These are phyloP conservation scores for Cladosporium sp. DNA, from an alignment of 2,329 filamentous ascomycete species.

Conservation along the genomic window DNA sequence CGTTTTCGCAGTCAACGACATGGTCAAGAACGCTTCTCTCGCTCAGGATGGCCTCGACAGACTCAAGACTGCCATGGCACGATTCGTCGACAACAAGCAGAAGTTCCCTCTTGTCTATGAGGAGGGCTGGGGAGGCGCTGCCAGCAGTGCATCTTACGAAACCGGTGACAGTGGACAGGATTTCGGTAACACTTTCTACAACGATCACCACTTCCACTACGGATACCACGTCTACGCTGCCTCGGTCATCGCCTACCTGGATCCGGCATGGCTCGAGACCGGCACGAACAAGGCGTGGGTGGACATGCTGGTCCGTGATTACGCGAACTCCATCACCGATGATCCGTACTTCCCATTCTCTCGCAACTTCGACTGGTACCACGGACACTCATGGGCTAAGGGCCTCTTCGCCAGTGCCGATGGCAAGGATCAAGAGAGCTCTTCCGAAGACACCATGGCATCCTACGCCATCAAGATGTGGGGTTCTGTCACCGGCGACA, in stretches of 20 bases:
- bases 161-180: slow-evolving; percentile 70
- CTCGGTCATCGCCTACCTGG: slow-evolving; percentile 74
- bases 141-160: slow-evolving; percentile 71
- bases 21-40: slow-evolving; percentile 52
- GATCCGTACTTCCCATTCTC: slow-evolving; percentile 78
- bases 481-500: slow-evolving; percentile 73
- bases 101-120: slow-evolving; percentile 52
- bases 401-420: slow-evolving; percentile 66
- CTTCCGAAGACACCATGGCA: slow-evolving; percentile 84
- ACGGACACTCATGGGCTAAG: slow-evolving; percentile 91
- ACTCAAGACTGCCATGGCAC: slow-evolving; percentile 43
- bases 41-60: slow-evolving; percentile 47
- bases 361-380: slow-evolving; percentile 86
- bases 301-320: slow-evolving; percentile 78
- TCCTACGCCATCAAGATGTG: slow-evolving; percentile 90
- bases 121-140: slow-evolving; percentile 68
- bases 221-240: slow-evolving; percentile 88
- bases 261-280: slow-evolving; percentile 62
- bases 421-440: slow-evolving; percentile 82
- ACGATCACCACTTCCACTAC: slow-evolving; percentile 60
- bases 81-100: slow-evolving; percentile 43
- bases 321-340: slow-evolving; percentile 65
- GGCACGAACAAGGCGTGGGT: slow-evolving; percentile 70
- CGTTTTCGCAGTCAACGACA: slow-evolving; percentile 44
- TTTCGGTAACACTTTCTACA: slow-evolving; percentile 87